phyloP scores from a whole-genome alignment of 2,329 filamentous ascomycete genomes.

The Davidsoniella neocaledoniae region DNA sequence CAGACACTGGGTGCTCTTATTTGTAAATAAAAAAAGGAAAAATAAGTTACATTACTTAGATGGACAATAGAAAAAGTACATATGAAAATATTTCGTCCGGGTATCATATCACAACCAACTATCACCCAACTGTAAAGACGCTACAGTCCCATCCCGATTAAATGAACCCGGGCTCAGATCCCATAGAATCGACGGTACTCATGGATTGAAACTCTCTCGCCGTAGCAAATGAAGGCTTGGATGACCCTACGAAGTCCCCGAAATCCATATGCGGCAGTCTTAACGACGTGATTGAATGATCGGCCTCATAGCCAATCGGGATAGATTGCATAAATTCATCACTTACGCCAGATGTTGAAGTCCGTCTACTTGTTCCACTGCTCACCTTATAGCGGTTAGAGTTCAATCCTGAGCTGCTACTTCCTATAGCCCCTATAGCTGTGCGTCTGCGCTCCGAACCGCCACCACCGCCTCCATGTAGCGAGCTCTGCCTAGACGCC shows the following conservation, averaged over 20 bases:
- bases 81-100: no score
- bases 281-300: not conserved
- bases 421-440: no score
- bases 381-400: no score
- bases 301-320: constrained; percentile 8
- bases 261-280: constrained; percentile 5
- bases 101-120: no score
- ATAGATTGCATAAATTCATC: constrained; percentile 11
- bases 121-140: not conserved
- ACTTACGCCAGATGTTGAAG: constrained; percentile 4
- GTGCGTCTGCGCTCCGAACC: constrained; percentile 1
- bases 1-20: no score
- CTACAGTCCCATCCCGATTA: not conserved
- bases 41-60: no score
- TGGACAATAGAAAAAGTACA: no score
- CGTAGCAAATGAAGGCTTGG: constrained; percentile 9
- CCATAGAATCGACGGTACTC: constrained; percentile 10
- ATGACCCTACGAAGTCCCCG: not conserved
- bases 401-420: no score
- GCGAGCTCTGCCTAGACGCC: not conserved
- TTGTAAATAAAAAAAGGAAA: no score
- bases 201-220: constrained; percentile 11
- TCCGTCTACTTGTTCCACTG: constrained; percentile 5
- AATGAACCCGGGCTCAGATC: constrained; percentile 8
- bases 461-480: not conserved